Base-by-base conservation (phyloP, 768 basidiomycete species). In the Hemileccinum rubropunctum region DNA sequence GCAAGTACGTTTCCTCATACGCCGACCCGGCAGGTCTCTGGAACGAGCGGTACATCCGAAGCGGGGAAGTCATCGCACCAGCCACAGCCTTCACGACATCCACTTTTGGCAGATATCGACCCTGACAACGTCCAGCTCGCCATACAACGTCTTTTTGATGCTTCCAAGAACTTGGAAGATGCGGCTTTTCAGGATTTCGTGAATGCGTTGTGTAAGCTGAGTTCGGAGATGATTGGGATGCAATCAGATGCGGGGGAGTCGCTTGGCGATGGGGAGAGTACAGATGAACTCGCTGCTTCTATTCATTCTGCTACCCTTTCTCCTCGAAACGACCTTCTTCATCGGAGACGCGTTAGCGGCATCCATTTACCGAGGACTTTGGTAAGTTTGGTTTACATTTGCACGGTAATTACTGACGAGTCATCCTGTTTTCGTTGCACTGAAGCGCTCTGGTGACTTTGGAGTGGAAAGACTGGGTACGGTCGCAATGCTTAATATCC, bases 221-320 rank as follows among this genome's bases (percentile, higher is more conserved):
- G 92, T 61, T 77, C 82, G 10, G 93, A 94, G 68, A 98, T 98
- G 94, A 82, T 98, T 17, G 86, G 87, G 33, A 86, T 97, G 83
- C 86, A 91, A 67, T 80, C 79, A 3, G 78, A 75, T 42, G 57
- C 47, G 21, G 52, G 42, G 18, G 58, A 47, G 20, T 17, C 40
- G 35, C 71, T 65, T 17, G 62, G 61, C 47, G 62, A 62, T 53
- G 56, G 54, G 10, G 70, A 69, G 33, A 64, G 63, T 41, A 44
- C 53, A 10, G 70, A 70, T 27, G 74, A 75, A 32, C 54, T 72
- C 28, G 7, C 28, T 30, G 53, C 58, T 64, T 53, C 62, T 20
- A 49, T 60, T 36, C 72, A 65, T 63, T 54, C 63, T 26, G 63
- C 66, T 28, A 62, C 67, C 1, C 67, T 78, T 47, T 73, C 76